Base-by-base conservation (phyloP, 108 stramenopile genomes). In the Cyclotella atomus region DNA sequence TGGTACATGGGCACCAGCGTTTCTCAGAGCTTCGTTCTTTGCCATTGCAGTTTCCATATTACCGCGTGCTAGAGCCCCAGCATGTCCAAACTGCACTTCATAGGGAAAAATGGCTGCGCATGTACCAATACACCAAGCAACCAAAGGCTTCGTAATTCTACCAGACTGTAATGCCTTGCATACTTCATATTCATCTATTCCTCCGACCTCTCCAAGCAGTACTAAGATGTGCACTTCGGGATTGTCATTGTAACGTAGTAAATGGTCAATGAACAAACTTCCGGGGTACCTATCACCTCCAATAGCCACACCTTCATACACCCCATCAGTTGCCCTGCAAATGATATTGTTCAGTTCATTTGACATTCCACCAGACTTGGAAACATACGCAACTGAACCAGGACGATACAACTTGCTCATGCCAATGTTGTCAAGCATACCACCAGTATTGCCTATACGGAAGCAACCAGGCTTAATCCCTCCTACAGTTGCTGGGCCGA, bases 351-450 rank as follows among this genome's bases (percentile, higher is more conserved):
- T 96, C 49, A 96, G 76, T 71, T 96, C 96, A 67, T 96, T 96
- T 32, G 89, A 90, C 87, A 96, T 90, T 36, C 96, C 94, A 21
- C 96, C 96, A 36, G 84, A 87, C 86, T 92, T 92, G 28, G 89
- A 90, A n/a, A 96, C 96, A 71, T 96, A 96, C 6, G 90, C 91
- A 30, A 96, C 96, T 4, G 86, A 88, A 8, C 89, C 95, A 19
- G 92, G 85, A 21, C 92, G 79, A 45, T 92, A 88, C 14, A 96
- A 77, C 82, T 96, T 96, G 56, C 85, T 87, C 86, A 93, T 88
- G 43, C 94, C 90, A 66, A 96, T 94, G 78, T 96, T 96, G 72
- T 96, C 96, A 6, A 96, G 77, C 96, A 96, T 96, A n/a, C 96
- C 96, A 10, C 94, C 96, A 45, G 96, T 96, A 73, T 96, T 96